Conservation (phyloP, 139 green algal species). For the Trebouxia sp. region DNA sequence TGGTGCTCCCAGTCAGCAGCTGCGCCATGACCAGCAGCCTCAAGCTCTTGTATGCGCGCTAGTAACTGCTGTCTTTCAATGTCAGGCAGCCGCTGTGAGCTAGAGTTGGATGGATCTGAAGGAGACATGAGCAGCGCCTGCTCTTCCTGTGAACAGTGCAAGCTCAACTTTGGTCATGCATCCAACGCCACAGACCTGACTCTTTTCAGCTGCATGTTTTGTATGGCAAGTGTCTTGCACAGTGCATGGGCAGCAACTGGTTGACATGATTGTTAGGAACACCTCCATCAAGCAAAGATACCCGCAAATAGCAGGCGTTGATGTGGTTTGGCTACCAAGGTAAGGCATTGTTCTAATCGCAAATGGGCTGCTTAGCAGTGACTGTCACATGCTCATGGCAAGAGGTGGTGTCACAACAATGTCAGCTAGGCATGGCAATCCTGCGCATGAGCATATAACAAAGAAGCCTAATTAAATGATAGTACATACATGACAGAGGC, state of each 20-base stretch:
- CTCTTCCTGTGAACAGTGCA: background rate
- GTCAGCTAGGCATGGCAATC: too few species aligned
- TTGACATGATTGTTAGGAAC: too few species aligned
- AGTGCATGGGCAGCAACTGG: too few species aligned
- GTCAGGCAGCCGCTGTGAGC: background rate
- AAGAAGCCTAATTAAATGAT: background rate
- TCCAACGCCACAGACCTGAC: background rate
- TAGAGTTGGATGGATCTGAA: background rate
- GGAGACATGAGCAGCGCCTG: background rate
- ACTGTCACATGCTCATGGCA: too few species aligned
- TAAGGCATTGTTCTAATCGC: too few species aligned
- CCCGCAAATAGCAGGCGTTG: too few species aligned
- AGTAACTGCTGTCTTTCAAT: background rate
- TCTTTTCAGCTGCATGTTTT: background rate
- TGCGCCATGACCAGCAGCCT: background rate
- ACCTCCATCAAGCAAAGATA: too few species aligned
- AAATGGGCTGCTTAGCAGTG: too few species aligned
- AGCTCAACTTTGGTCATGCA: background rate
- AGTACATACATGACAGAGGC: background rate
- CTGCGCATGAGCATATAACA: background rate
- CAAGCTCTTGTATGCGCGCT: slow-evolving; percentile 8
- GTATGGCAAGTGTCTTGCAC: too few species aligned
- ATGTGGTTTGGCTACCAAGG: too few species aligned
- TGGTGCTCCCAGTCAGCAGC: background rate
- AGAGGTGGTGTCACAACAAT: too few species aligned